phyloP scores from a whole-genome alignment of 2,329 filamentous ascomycete genomes.

The Fusarium albidum region DNA sequence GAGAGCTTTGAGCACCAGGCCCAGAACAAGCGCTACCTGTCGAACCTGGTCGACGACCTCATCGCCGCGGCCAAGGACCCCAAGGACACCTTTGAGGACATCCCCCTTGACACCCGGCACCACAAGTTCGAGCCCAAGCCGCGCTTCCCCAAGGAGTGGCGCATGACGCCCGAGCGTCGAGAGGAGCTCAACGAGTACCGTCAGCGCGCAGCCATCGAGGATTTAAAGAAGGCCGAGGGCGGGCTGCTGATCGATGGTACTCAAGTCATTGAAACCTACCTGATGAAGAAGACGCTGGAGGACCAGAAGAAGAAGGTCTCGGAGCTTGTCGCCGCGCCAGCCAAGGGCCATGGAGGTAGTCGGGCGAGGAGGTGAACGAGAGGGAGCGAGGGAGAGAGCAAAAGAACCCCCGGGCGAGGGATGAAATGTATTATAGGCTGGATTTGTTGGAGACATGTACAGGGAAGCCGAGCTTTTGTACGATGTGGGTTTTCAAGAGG shows the following conservation, averaged over 20 bases:
- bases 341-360: conserved; percentile 26
- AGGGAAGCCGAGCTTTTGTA: conserved; percentile 33
- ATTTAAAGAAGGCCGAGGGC: conserved; percentile 61
- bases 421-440: conserved; percentile 39
- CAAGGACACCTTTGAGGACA: conserved; percentile 83
- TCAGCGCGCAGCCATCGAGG: conserved; percentile 57
- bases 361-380: conserved; percentile 39
- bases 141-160: conserved; percentile 85
- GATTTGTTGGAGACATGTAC: conserved; percentile 34
- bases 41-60: conserved; percentile 77
- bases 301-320: conserved; percentile 46
- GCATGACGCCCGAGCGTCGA: conserved; percentile 74
- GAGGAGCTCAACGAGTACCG: conserved; percentile 71
- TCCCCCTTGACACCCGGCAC: conserved; percentile 90
- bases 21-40: conserved; percentile 96
- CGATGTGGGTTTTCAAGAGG: conserved; percentile 38
- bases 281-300: conserved; percentile 45
- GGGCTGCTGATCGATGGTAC: conserved; percentile 68
- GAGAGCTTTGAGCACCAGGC: conserved; percentile 88
- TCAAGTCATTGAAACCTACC: conserved; percentile 52
- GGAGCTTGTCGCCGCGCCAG: conserved; percentile 41
- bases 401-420: conserved; percentile 4
- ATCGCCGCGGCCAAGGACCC: conserved; percentile 80
- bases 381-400: background rate
- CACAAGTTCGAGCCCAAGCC: conserved; percentile 74